These are phyloP conservation scores for Cyclotella atomus DNA, from an alignment of 108 stramenopile genomes.

Conservation along the genomic window DNA sequence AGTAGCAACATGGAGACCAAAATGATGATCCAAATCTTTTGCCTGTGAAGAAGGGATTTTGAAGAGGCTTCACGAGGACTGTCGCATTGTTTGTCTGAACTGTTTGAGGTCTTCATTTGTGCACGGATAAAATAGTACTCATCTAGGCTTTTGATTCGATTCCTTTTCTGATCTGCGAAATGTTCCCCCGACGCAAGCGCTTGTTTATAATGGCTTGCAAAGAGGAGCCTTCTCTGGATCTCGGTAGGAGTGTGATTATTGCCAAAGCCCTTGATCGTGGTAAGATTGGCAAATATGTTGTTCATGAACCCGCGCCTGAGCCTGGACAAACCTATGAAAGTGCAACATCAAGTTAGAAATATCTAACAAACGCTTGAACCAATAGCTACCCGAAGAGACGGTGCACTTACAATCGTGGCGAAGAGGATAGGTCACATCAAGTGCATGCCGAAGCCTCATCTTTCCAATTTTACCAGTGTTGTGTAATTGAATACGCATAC, in stretches of 20 bases:
- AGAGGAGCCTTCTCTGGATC: slow-evolving; percentile 23
- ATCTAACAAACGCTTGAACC: background rate
- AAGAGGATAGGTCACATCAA: slow-evolving; percentile 24
- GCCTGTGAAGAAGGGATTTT: background rate
- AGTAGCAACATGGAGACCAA: background rate
- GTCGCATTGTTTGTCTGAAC: background rate
- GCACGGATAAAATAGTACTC: slow-evolving; percentile 34
- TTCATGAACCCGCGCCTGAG: slow-evolving; percentile 11
- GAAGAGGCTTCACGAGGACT: background rate
- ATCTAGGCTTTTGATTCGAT: slow-evolving; percentile 27
- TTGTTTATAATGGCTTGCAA: slow-evolving; percentile 18
- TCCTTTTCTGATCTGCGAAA: slow-evolving; percentile 15
- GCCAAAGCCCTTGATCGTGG: slow-evolving; percentile 13
- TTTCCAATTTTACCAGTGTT: slow-evolving; percentile 22
- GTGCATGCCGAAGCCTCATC: slow-evolving; percentile 11
- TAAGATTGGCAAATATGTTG: slow-evolving; percentile 30
- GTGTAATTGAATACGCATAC: slow-evolving; percentile 21
- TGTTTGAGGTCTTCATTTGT: background rate
- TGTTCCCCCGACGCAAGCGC: slow-evolving; percentile 20
- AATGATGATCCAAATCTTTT: background rate
- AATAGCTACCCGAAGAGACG: background rate
- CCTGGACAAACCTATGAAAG: slow-evolving; percentile 12
- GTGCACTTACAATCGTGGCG: background rate
- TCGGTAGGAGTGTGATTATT: slow-evolving; percentile 18
- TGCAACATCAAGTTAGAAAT: slow-evolving; percentile 4